Conservation (phyloP, 495 filamentous ascomycete genomes). For the Podospora appendiculata region DNA sequence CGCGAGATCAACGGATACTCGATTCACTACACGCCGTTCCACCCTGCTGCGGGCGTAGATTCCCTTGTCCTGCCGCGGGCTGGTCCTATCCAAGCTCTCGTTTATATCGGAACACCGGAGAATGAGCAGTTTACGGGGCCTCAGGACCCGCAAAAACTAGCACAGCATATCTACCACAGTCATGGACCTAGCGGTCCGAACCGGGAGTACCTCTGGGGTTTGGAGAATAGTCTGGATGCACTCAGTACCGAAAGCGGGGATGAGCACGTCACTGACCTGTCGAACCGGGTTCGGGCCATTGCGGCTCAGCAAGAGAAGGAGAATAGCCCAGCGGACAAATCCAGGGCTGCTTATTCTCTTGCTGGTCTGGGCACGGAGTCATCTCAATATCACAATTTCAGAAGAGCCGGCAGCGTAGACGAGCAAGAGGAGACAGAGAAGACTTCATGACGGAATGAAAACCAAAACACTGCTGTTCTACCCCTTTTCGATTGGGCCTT, state of each 20-base stretch:
- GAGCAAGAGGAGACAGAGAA: slow-evolving; percentile 55
- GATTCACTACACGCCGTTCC: slow-evolving; percentile 80
- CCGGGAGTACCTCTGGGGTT: slow-evolving; percentile 76
- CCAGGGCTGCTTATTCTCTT: slow-evolving; percentile 16
- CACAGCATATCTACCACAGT: slow-evolving; percentile 71
- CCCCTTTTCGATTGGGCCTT: not conserved
- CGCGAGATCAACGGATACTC: slow-evolving; percentile 96
- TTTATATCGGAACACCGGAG: slow-evolving; percentile 90
- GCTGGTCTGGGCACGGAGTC: slow-evolving; percentile 10
- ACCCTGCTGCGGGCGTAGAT: slow-evolving; percentile 41
- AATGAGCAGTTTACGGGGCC: slow-evolving; percentile 90
- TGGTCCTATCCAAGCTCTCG: slow-evolving; percentile 45
- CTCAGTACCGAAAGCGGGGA: slow-evolving; percentile 76
- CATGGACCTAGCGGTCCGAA: slow-evolving; percentile 85
- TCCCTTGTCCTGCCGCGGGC: slow-evolving; percentile 4
- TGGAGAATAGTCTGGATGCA: slow-evolving; percentile 69
- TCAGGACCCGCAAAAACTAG: slow-evolving; percentile 73
- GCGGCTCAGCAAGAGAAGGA: slow-evolving; percentile 13
- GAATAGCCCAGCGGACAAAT: slow-evolving; percentile 10
- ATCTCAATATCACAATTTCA: slow-evolving; percentile 31
- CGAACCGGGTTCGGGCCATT: slow-evolving; percentile 46
- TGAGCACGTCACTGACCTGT: slow-evolving; percentile 65
- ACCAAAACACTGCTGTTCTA: slow-evolving; percentile 2
- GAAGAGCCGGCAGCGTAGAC: slow-evolving; percentile 42
- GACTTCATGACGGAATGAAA: slow-evolving; percentile 16